Percentiles rank a stretch among this genome's conserved stretches.
Conservation (phyloP, 2,329 filamentous ascomycete species). For the Fusarium coffeatum region DNA sequence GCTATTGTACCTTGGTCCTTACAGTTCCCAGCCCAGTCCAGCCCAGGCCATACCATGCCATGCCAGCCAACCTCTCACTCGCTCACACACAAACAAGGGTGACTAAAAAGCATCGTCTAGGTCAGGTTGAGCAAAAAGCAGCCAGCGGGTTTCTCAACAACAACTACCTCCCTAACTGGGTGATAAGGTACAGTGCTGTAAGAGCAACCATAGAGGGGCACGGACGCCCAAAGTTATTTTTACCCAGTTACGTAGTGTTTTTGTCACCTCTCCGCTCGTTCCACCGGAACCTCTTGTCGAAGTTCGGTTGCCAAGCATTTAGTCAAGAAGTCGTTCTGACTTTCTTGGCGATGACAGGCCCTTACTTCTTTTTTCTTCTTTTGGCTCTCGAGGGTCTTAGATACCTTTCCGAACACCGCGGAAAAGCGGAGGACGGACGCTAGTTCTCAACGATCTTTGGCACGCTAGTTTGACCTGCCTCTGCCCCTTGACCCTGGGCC, state of each 20-base stretch:
- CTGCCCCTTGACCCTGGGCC: constrained; percentile 26
- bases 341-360: constrained; percentile 16
- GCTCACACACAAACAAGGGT: background rate
- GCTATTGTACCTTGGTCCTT: background rate
- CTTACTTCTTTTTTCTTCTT: constrained; percentile 11
- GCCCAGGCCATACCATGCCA: constrained; percentile 3
- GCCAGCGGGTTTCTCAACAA: constrained; percentile 6
- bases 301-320: constrained; percentile 2
- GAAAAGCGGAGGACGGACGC: constrained; percentile 24
- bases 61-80: background rate
- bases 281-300: background rate
- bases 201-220: constrained; percentile 25
- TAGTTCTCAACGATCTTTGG: constrained; percentile 29
- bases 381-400: constrained; percentile 17
- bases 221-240: constrained; percentile 49
- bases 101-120: constrained; percentile 8
- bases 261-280: constrained; percentile 38
- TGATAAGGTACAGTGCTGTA: background rate
- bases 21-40: background rate
- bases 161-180: constrained; percentile 9
- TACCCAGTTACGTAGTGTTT: constrained; percentile 44
- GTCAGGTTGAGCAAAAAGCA: background rate
- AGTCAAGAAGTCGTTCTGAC: constrained; percentile 17
- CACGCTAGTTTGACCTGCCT: background rate
- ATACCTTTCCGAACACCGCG: constrained; percentile 10